Evolutionary conservation across 106 monocot genomes (phyloP).

Genomic region (Dendrobium huoshanense): DNA sequence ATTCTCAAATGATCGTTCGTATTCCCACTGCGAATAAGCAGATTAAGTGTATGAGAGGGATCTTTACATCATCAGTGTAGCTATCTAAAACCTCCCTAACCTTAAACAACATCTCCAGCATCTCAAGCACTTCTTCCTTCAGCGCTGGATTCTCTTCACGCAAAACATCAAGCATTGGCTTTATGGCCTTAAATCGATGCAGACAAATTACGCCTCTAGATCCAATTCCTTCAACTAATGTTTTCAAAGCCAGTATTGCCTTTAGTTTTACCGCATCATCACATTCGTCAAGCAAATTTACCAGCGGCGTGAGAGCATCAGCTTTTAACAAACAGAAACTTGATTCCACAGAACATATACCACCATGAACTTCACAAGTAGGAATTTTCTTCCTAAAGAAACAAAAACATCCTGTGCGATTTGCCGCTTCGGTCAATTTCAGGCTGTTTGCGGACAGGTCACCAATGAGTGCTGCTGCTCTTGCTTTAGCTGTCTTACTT

Average conservation of each 20-base stretch:
- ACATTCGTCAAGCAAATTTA: slow-evolving; percentile 11
- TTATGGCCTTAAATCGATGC: slow-evolving; percentile 8
- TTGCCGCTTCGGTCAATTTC: not conserved
- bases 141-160: not conserved
- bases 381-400: not conserved
- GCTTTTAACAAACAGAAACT: slow-evolving; percentile 15
- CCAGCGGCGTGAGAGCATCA: slow-evolving; percentile 8
- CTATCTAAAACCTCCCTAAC: not conserved
- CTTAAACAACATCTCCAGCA: not conserved
- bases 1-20: not conserved
- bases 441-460: slow-evolving; percentile 13
- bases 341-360: slow-evolving; percentile 14
- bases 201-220: slow-evolving; percentile 7
- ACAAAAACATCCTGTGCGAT: slow-evolving; percentile 9
- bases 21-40: not conserved
- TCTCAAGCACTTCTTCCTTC: slow-evolving; percentile 1
- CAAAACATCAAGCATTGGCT: slow-evolving; percentile 18
- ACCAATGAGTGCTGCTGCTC: slow-evolving; percentile 14
- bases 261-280: not conserved
- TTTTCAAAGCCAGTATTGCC: slow-evolving; percentile 4
- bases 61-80: not conserved
- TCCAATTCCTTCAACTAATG: slow-evolving; percentile 13
- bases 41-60: not conserved
- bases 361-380: slow-evolving; percentile 15
- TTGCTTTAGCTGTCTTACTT: slow-evolving; percentile 11